These are phyloP conservation scores for Camelina neglecta DNA, from an alignment of 345 rosid species.

Conservation along the genomic window DNA sequence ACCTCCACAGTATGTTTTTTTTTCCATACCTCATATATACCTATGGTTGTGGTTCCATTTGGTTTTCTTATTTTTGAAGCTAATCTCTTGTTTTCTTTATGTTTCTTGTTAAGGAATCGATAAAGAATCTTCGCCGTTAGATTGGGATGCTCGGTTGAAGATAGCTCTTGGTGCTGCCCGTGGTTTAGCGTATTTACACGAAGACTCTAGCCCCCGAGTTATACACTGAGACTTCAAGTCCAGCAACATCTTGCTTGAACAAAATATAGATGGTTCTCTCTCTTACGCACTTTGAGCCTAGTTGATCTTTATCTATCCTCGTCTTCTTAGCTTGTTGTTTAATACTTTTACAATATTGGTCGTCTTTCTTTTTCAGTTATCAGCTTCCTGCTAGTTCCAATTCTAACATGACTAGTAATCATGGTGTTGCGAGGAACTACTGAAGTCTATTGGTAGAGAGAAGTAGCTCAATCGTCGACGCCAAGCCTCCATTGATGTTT, in stretches of 20 bases:
- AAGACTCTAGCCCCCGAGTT: constrained; percentile 95
- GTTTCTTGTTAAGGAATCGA: constrained; percentile 58
- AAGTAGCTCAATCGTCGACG: too few species aligned
- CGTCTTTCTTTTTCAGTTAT: too few species aligned
- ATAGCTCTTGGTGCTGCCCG: constrained; percentile 98
- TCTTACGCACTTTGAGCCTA: too few species aligned
- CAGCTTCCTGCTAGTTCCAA: too few species aligned
- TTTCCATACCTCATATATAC: constrained; percentile 2
- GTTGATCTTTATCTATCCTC: too few species aligned
- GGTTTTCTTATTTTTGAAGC: background rate
- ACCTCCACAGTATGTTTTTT: constrained; percentile 71
- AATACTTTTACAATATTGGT: too few species aligned
- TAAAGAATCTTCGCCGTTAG: constrained; percentile 74
- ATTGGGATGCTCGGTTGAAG: constrained; percentile 90
- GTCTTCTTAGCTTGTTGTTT: too few species aligned
- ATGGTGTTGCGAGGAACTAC: too few species aligned
- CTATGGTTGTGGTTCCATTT: background rate
- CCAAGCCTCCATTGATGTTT: too few species aligned
- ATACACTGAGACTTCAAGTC: constrained; percentile 98
- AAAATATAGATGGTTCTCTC: background rate
- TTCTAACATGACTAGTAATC: too few species aligned
- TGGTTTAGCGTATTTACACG: constrained; percentile 93
- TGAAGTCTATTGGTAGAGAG: too few species aligned
- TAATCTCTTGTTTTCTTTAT: constrained; percentile 8
- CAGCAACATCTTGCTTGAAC: constrained; percentile 92